A percentile compares a stretch with the other conserved stretches of the same genome.
These are phyloP conservation scores for Insectozyma bohioensis DNA, from an alignment of 1,139 yeast genomes.

Conservation along the genomic window DNA sequence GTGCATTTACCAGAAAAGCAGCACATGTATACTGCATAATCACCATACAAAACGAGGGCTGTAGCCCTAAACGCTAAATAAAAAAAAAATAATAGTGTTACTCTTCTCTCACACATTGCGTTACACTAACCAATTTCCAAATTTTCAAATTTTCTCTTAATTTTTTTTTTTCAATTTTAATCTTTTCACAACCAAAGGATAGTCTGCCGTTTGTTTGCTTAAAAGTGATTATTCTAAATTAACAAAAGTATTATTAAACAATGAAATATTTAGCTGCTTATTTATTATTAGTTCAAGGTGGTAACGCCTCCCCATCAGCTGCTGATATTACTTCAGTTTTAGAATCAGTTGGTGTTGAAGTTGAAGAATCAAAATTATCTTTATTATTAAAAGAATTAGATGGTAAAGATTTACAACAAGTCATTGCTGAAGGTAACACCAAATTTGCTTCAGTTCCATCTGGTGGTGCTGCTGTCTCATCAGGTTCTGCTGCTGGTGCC, in stretches of 20 bases:
- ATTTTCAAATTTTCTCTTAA: too few species aligned
- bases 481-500: conserved; percentile 47
- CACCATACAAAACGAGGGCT: background rate
- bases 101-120: too few species aligned
- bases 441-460: conserved; percentile 82
- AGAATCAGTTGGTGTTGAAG: conserved; percentile 77
- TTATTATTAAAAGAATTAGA: conserved; percentile 67
- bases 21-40: background rate
- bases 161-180: too few species aligned
- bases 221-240: conserved; percentile 55
- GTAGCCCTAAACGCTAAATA: conserved; percentile 6
- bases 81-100: background rate
- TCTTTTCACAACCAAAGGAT: conserved; percentile 56
- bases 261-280: conserved; percentile 92
- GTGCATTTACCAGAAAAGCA: too few species aligned
- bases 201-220: conserved; percentile 57
- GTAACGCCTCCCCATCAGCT: conserved; percentile 76
- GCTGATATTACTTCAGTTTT: conserved; percentile 69
- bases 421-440: conserved; percentile 78
- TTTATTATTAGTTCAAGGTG: conserved; percentile 84
- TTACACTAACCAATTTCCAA: too few species aligned
- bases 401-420: conserved; percentile 74
- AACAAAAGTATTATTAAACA: conserved; percentile 12
- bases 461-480: conserved; percentile 77
- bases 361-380: conserved; percentile 71